These are phyloP conservation scores for Coprinellus micaceus DNA, from an alignment of 768 basidiomycete species.

Conservation along the genomic window DNA sequence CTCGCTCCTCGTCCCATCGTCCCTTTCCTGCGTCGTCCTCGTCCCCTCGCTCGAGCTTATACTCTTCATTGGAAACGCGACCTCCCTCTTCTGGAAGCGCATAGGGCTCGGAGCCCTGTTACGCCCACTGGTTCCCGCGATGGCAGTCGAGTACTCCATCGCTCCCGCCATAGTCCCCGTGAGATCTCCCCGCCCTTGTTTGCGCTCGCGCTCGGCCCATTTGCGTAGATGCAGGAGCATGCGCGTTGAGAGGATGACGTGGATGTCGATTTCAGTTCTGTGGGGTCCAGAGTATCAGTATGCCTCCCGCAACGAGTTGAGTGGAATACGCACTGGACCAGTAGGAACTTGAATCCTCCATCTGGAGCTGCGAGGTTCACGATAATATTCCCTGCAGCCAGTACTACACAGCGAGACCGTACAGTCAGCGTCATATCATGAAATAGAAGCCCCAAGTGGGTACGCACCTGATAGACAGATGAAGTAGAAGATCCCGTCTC, in stretches of 20 bases:
- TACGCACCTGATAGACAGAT: conserved; percentile 1
- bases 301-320: background rate
- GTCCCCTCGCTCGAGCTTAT: too few species aligned
- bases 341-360: background rate
- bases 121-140: background rate
- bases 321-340: background rate
- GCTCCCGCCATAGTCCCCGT: background rate
- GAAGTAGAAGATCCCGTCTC: conserved; percentile 2
- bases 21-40: too few species aligned
- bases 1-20: too few species aligned
- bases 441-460: background rate
- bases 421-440: background rate
- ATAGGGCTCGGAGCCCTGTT: background rate
- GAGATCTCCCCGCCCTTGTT: background rate
- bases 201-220: background rate
- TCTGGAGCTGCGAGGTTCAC: conserved; percentile 1
- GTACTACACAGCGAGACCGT: background rate
- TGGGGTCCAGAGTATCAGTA: too few species aligned
- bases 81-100: background rate
- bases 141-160: background rate
- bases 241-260: background rate
- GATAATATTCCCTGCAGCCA: background rate
- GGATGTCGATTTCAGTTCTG: background rate
- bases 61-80: too few species aligned
- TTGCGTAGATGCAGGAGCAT: conserved; percentile 1